Evolutionary conservation across 2,329 filamentous ascomycete genomes (phyloP), one percentile per base, ranked within the genome.

Genomic region (Diaporthe longicolla): DNA sequence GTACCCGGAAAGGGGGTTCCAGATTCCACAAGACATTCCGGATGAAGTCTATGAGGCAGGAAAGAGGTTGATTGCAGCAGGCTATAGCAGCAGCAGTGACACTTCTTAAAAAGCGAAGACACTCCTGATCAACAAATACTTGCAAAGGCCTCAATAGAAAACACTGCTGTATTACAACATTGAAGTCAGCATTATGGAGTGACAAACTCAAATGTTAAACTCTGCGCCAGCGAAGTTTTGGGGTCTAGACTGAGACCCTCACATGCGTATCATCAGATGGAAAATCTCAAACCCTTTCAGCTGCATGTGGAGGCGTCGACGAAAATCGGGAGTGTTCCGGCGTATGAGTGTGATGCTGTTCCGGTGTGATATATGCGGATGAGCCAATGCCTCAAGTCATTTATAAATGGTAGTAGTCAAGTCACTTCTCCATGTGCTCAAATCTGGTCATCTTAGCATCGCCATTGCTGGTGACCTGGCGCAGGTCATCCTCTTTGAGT

Each of bases 401-500:
- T 26, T 15, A 8, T 19, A 4, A 10, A 19, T 43, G 26, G 9
- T 29, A 54, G 45, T 40, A 54, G 32, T 21, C 48, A 40, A 35
- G 13, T 54, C 4, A 54, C 32, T 52, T 68, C 63, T 72, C 48
- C 24, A 55, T 9, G 9, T 73, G 35, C 13, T 70, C 57, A 48
- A 37, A 19, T n/a, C 26, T 61, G 7, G 63, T 57, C 35, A 48
- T 15, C 55, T 70, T 73, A 24, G 65, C 57, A 21, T 65, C 57
- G 1, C 59, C 69, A 29, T 66, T 74, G 59, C 52, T 74, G 15
- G 70, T 70, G 1, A 74, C 57, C 40, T 70, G 61, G 37, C 63
- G 54, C 48, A 74, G 45, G 32, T 70, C 69, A 37, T 78, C 75
- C 70, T 79, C 77, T 21, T 80, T 77, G 10, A 82, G 40, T 6